A percentile compares a stretch with the other conserved stretches of the same genome.
These are phyloP conservation scores for Eutypella sp. DNA, from an alignment of 2,329 filamentous ascomycete species.

Conservation along the genomic window DNA sequence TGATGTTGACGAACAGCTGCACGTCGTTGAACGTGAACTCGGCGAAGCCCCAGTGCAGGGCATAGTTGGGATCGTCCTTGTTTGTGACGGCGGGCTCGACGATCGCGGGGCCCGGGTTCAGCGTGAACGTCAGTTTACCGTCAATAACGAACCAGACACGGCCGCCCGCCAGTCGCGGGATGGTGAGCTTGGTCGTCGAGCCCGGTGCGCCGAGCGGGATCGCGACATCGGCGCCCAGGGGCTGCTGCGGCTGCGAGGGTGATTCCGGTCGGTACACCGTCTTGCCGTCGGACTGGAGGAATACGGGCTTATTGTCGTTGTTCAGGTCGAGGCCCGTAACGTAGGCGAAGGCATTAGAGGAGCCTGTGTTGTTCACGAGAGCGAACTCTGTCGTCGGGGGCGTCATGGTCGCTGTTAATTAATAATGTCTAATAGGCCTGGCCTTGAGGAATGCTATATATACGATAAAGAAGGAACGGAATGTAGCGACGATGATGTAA, in stretches of 20 bases:
- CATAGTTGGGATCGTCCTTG: slow-evolving; percentile 55
- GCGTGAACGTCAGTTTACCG: slow-evolving; percentile 57
- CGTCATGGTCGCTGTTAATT: slow-evolving; percentile 26
- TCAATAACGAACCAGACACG: slow-evolving; percentile 67
- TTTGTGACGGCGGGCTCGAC: slow-evolving; percentile 73
- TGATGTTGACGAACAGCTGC: slow-evolving; percentile 64
- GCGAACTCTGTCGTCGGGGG: slow-evolving; percentile 51
- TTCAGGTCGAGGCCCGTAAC: slow-evolving; percentile 63
- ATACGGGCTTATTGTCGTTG: slow-evolving; percentile 53
- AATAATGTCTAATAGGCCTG: too few species aligned
- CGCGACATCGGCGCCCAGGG: slow-evolving; percentile 52
- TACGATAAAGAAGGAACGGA: too few species aligned
- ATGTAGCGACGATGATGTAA: too few species aligned
- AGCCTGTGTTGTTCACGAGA: slow-evolving; percentile 61
- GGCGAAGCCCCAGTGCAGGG: slow-evolving; percentile 60
- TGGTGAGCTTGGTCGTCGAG: slow-evolving; percentile 52
- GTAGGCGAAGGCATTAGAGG: slow-evolving; percentile 59
- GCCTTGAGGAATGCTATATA: too few species aligned
- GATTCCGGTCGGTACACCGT: slow-evolving; percentile 61
- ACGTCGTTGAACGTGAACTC: slow-evolving; percentile 62
- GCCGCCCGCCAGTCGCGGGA: slow-evolving; percentile 66
- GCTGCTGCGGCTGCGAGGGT: slow-evolving; percentile 44
- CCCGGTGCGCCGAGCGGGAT: slow-evolving; percentile 62
- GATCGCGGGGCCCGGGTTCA: slow-evolving; percentile 68
- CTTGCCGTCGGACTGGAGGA: slow-evolving; percentile 61